phyloP scores from a whole-genome alignment of 768 basidiomycete genomes.

The Termitomyces sp. region DNA sequence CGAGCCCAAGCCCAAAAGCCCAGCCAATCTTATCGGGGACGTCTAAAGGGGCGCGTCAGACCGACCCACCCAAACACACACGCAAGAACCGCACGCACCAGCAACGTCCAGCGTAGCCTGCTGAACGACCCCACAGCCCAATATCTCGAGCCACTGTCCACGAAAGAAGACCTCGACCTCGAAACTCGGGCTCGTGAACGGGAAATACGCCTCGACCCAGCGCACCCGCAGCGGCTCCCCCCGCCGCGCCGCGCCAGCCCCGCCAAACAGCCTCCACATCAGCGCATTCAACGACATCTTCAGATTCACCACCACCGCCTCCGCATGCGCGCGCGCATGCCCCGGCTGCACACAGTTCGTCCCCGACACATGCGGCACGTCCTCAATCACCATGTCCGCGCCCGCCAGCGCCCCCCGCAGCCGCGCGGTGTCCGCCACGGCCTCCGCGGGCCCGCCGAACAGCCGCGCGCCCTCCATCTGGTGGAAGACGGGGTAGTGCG shows the following conservation, averaged over 20 bases:
- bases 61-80: background rate
- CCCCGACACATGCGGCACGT: constrained; percentile 65
- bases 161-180: constrained; percentile 97
- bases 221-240: constrained; percentile 79
- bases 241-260: constrained; percentile 37
- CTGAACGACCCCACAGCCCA: constrained; percentile 88
- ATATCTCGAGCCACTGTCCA: constrained; percentile 95
- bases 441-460: constrained; percentile 57
- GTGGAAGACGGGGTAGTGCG: constrained; percentile 97
- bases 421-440: constrained; percentile 66
- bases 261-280: constrained; percentile 77
- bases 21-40: constrained; percentile 85
- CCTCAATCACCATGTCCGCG: constrained; percentile 83
- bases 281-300: constrained; percentile 88
- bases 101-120: constrained; percentile 86
- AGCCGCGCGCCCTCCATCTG: constrained; percentile 95
- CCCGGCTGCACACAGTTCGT: constrained; percentile 76
- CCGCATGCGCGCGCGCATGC: constrained; percentile 71
- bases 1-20: constrained; percentile 97
- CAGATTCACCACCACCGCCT: constrained; percentile 74
- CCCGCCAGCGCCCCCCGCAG: constrained; percentile 54
- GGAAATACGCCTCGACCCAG: constrained; percentile 98
- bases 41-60: constrained; percentile 31
- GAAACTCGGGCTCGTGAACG: constrained; percentile 96
- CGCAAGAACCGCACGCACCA: constrained; percentile 42